phyloP scores from a whole-genome alignment of 495 filamentous ascomycete species.

The Beverwykella pulmonaria region DNA sequence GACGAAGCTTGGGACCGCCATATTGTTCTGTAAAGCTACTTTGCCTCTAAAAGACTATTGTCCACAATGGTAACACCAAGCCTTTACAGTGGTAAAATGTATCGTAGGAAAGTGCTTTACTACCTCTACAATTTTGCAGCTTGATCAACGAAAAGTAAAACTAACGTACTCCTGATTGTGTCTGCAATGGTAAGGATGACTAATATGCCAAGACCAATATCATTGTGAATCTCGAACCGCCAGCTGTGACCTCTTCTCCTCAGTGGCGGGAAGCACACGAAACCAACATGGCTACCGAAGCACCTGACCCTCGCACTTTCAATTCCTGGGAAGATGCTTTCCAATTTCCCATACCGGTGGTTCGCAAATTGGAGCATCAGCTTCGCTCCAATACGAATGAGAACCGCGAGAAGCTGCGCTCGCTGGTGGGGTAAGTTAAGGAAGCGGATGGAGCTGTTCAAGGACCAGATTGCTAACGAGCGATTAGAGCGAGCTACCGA shows the following conservation, averaged over 20 bases:
- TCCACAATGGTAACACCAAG: too few species aligned
- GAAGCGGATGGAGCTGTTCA: not conserved
- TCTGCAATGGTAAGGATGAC: not conserved
- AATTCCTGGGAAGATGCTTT: conserved; percentile 70
- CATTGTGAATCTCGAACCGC: not conserved
- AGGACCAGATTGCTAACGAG: not conserved
- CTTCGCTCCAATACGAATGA: conserved; percentile 68
- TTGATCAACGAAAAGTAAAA: too few species aligned
- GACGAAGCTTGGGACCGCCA: not conserved
- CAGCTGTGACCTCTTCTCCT: not conserved
- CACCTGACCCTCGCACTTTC: conserved; percentile 61
- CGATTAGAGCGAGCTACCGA: conserved; percentile 75
- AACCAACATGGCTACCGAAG: conserved; percentile 58
- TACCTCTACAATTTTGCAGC: too few species aligned
- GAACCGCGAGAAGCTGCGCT: conserved; percentile 85
- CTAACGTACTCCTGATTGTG: not conserved
- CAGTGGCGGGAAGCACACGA: not conserved
- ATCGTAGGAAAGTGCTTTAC: too few species aligned
- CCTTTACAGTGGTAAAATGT: too few species aligned
- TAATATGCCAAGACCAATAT: not conserved
- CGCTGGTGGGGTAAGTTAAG: conserved; percentile 76
- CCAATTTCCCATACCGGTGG: conserved; percentile 64
- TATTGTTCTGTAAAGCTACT: not conserved
- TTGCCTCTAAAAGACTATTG: not conserved
- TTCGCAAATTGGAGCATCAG: conserved; percentile 65